phyloP scores from a whole-genome alignment of 192 early-diverging fungal genomes.

The Podila clonocystis region DNA sequence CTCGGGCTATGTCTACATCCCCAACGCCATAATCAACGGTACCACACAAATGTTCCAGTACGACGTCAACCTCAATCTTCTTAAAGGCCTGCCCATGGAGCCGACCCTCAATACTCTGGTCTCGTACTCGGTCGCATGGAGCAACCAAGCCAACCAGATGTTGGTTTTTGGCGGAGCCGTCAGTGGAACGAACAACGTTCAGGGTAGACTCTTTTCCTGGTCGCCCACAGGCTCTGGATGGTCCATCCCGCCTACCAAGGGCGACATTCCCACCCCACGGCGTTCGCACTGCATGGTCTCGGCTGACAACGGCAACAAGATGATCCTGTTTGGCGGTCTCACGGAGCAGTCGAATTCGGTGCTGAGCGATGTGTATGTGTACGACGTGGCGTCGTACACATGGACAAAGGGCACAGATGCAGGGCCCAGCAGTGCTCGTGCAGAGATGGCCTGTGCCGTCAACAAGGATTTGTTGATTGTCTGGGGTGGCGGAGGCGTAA shows the following conservation, averaged over 20 bases:
- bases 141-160: conserved; percentile 4
- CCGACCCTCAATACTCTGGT: not conserved
- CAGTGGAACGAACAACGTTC: not conserved
- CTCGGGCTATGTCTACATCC: conserved; percentile 6
- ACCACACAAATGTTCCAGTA: conserved; percentile 13
- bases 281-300: conserved; percentile 7
- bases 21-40: conserved; percentile 6
- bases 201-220: conserved; percentile 6
- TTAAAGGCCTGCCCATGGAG: conserved; percentile 17
- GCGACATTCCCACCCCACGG: conserved; percentile 1
- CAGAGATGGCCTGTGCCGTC: conserved; percentile 12
- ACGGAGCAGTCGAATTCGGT: not conserved
- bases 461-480: conserved; percentile 9
- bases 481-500: conserved; percentile 13
- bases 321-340: conserved; percentile 28
- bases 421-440: not conserved
- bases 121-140: conserved; percentile 15
- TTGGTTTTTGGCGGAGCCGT: conserved; percentile 15
- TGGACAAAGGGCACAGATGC: conserved; percentile 15
- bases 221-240: not conserved
- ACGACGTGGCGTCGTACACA: conserved; percentile 3
- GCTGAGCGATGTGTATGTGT: conserved; percentile 20
- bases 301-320: not conserved
- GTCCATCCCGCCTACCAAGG: not conserved
- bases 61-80: not conserved